Percentiles rank a stretch among this genome's conserved stretches.
phyloP scores from a whole-genome alignment of 2,329 filamentous ascomycete genomes.

The Aspergillus sp. region DNA sequence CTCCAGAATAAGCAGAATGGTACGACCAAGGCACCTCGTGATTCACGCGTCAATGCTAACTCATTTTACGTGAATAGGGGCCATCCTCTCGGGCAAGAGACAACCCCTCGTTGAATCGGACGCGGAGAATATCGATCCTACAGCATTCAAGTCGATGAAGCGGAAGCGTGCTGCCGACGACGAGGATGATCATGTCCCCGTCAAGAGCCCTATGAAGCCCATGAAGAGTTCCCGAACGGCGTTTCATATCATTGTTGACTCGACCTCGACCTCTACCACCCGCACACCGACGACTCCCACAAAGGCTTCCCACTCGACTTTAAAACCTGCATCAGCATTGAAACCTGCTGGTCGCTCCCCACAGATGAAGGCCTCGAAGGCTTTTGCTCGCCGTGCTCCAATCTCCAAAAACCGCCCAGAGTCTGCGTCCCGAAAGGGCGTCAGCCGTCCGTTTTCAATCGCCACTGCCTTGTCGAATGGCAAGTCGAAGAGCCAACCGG shows the following conservation, averaged over 20 bases:
- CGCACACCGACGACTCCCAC: constrained; percentile 30
- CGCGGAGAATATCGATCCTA: constrained; percentile 64
- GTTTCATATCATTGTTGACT: constrained; percentile 31
- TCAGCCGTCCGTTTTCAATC: constrained; percentile 74
- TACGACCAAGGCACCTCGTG: constrained; percentile 19
- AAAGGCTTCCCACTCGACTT: constrained; percentile 41
- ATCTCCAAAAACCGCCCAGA: constrained; percentile 72
- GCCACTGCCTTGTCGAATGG: constrained; percentile 69
- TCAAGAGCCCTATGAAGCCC: constrained; percentile 51
- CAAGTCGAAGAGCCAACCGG: constrained; percentile 56
- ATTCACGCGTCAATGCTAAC: constrained; percentile 15
- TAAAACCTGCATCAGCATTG: constrained; percentile 59
- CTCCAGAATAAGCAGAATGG: constrained; percentile 39
- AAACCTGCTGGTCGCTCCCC: constrained; percentile 83
- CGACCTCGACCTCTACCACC: constrained; percentile 24
- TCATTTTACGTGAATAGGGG: constrained; percentile 11
- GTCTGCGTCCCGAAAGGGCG: constrained; percentile 56
- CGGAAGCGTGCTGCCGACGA: constrained; percentile 44
- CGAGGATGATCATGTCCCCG: constrained; percentile 33
- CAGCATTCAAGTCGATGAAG: constrained; percentile 53
- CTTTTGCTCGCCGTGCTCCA: constrained; percentile 69
- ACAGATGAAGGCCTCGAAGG: constrained; percentile 70
- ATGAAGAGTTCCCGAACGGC: constrained; percentile 52
- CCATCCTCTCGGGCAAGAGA: constrained; percentile 23
- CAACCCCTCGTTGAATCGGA: constrained; percentile 42